These are phyloP conservation scores for Suillus clintonianus DNA, from an alignment of 768 basidiomycete genomes.

Conservation along the genomic window DNA sequence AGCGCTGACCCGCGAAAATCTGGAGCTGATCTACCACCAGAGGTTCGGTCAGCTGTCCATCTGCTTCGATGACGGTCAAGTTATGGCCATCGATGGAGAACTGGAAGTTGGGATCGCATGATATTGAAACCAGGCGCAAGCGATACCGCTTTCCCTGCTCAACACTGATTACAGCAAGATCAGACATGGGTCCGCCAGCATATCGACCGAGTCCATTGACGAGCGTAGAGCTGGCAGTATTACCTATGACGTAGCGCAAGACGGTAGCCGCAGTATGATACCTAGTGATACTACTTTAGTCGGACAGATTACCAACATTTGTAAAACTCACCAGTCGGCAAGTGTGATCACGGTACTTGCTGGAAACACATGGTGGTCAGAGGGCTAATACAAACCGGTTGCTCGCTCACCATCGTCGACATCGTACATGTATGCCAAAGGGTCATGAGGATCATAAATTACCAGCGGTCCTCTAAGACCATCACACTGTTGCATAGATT, in stretches of 20 bases:
- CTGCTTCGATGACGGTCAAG: slow-evolving; percentile 49
- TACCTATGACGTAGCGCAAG: slow-evolving; percentile 14
- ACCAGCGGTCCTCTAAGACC: slow-evolving; percentile 33
- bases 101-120: slow-evolving; percentile 44
- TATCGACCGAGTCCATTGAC: slow-evolving; percentile 45
- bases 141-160: slow-evolving; percentile 37
- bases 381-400: neutral
- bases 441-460: slow-evolving; percentile 46
- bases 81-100: slow-evolving; percentile 49
- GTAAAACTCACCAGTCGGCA: slow-evolving; percentile 33
- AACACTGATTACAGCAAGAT: slow-evolving; percentile 38
- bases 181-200: slow-evolving; percentile 30
- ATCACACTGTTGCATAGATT: slow-evolving; percentile 13
- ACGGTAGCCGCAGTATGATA: slow-evolving; percentile 21
- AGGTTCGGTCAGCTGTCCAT: slow-evolving; percentile 42
- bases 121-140: slow-evolving; percentile 36
- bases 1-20: slow-evolving; percentile 38
- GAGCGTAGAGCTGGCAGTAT: slow-evolving; percentile 30
- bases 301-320: neutral
- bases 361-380: slow-evolving; percentile 7
- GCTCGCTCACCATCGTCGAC: slow-evolving; percentile 40
- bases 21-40: slow-evolving; percentile 41
- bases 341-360: slow-evolving; percentile 45
- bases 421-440: slow-evolving; percentile 38
- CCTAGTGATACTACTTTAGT: slow-evolving; percentile 10